Conservation (phyloP, 441 rosid species). For the Gossypium schwendimanii region DNA sequence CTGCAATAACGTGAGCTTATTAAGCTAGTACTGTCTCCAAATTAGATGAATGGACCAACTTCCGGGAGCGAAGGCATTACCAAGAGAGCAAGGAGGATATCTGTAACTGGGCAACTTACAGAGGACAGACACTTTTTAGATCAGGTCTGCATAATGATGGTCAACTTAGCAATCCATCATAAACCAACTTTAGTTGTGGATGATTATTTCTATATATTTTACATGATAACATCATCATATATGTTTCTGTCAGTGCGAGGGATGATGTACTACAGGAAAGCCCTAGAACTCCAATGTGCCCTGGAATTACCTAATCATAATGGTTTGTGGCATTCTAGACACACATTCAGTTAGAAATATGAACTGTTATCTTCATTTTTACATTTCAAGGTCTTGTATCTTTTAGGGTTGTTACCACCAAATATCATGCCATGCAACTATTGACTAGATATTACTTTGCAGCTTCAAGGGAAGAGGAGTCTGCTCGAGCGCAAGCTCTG, state of each 20-base stretch:
- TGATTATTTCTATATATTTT: background rate
- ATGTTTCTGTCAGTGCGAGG: slow-evolving; percentile 38
- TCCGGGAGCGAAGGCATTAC: slow-evolving; percentile 50
- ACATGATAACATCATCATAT: background rate
- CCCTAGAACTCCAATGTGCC: slow-evolving; percentile 67
- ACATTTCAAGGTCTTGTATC: slow-evolving; percentile 2
- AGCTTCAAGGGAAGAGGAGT: background rate
- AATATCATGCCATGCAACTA: background rate
- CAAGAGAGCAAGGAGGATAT: slow-evolving; percentile 44
- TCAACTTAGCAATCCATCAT: slow-evolving; percentile 5
- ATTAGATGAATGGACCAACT: slow-evolving; percentile 69
- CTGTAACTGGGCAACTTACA: slow-evolving; percentile 71
- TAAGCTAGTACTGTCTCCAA: background rate
- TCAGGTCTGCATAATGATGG: slow-evolving; percentile 36
- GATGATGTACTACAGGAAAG: slow-evolving; percentile 77
- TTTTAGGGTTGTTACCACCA: background rate
- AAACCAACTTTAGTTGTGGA: background rate
- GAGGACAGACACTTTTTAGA: slow-evolving; percentile 72
- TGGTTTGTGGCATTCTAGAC: slow-evolving; percentile 26
- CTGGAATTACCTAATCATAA: slow-evolving; percentile 67
- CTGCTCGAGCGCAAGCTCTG: slow-evolving; percentile 34
- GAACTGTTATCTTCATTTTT: background rate
- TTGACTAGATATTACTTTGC: background rate
- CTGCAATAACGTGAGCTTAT: background rate
- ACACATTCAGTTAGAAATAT: background rate